These are phyloP conservation scores for Filobasidium wieringae DNA, from an alignment of 768 basidiomycete genomes.

Conservation along the genomic window DNA sequence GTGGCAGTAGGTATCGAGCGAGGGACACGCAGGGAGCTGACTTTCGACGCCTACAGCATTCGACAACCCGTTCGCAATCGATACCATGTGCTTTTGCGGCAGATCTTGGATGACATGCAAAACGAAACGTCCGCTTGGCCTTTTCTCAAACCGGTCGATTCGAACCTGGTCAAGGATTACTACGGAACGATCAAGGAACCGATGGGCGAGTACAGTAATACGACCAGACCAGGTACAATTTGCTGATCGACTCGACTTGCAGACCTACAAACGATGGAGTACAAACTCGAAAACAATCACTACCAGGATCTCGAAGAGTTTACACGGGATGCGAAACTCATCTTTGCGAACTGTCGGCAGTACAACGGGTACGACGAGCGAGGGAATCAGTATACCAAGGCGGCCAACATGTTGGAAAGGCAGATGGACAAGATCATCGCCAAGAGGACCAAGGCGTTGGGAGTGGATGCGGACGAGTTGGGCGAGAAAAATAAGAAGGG, in stretches of 20 bases:
- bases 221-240: not conserved
- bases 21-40: not conserved
- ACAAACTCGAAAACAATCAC: constrained; percentile 78
- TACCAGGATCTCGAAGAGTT: constrained; percentile 67
- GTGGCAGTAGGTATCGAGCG: constrained; percentile 24
- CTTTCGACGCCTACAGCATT: constrained; percentile 21
- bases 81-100: constrained; percentile 58
- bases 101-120: constrained; percentile 64
- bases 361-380: constrained; percentile 57
- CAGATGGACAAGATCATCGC: constrained; percentile 45
- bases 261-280: constrained; percentile 81
- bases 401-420: constrained; percentile 72
- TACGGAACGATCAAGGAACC: constrained; percentile 77
- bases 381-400: constrained; percentile 60
- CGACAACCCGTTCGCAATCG: constrained; percentile 44
- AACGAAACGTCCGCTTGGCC: constrained; percentile 75
- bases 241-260: constrained; percentile 1
- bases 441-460: constrained; percentile 23
- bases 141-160: constrained; percentile 68
- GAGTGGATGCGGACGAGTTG: constrained; percentile 4
- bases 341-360: constrained; percentile 75
- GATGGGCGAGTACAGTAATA: constrained; percentile 57
- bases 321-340: constrained; percentile 63
- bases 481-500: constrained; percentile 4
- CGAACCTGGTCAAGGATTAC: constrained; percentile 72